Evolutionary conservation across 2,329 filamentous ascomycete genomes (phyloP).

Genomic region (Alternaria tenuissima): DNA sequence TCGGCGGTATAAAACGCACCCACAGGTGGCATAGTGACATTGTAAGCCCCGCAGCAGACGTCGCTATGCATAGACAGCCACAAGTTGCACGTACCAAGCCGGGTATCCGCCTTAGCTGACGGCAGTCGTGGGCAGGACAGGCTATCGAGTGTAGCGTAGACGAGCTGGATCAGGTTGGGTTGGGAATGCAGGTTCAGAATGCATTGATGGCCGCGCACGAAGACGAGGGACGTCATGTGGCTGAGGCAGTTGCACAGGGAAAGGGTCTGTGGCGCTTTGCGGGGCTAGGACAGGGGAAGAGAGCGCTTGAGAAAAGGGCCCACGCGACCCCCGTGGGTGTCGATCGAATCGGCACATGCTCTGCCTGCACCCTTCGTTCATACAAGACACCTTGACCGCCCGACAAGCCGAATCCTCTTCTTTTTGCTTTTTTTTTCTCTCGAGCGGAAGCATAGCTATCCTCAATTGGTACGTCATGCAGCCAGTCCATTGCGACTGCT

Average conservation of each 20-base stretch:
- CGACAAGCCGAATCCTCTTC: background rate
- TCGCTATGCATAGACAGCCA: slow-evolving; percentile 17
- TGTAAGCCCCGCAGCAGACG: slow-evolving; percentile 20
- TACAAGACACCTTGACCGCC: slow-evolving; percentile 1
- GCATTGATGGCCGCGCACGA: background rate
- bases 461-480: slow-evolving; percentile 5
- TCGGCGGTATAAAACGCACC: slow-evolving; percentile 9
- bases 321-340: slow-evolving; percentile 24
- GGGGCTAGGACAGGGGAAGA: slow-evolving; percentile 23
- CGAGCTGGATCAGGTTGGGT: background rate
- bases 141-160: background rate
- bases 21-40: background rate
- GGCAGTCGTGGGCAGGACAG: background rate
- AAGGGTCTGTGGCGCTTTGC: slow-evolving; percentile 23
- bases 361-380: slow-evolving; percentile 1
- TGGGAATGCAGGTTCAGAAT: background rate
- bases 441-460: background rate
- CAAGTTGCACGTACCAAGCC: slow-evolving; percentile 12
- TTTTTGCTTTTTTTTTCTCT: background rate
- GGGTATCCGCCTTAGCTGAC: slow-evolving; percentile 13
- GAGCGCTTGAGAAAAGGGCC: slow-evolving; percentile 14
- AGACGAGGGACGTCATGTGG: slow-evolving; percentile 19
- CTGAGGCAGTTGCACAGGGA: slow-evolving; percentile 15
- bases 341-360: slow-evolving; percentile 6
- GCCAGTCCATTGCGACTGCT: background rate